Conservation (phyloP, 805 yeast species). For the Kodamaea restingae region DNA sequence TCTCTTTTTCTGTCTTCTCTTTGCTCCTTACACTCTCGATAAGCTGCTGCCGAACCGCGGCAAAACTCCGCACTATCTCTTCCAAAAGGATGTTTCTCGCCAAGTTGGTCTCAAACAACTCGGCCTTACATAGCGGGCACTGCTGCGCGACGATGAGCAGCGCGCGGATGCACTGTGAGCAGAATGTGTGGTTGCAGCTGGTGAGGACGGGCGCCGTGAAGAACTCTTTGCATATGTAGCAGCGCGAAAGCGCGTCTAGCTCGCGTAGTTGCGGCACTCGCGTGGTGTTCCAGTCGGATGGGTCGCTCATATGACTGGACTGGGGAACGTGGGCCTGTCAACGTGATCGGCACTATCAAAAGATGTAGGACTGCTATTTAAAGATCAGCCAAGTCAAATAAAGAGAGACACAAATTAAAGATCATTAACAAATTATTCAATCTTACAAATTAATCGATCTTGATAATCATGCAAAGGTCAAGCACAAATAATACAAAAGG, state of each 20-base stretch:
- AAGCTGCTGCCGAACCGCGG: conserved; percentile 37
- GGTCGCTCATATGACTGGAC: conserved; percentile 45
- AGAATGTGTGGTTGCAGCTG: conserved; percentile 83
- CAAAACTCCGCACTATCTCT: conserved; percentile 58
- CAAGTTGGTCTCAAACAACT: conserved; percentile 65
- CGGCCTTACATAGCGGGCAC: conserved; percentile 78
- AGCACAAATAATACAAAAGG: too few species aligned
- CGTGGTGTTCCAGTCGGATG: conserved; percentile 65
- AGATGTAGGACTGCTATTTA: too few species aligned
- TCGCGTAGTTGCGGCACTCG: conserved; percentile 51
- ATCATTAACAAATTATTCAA: too few species aligned
- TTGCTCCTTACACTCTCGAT: too few species aligned
- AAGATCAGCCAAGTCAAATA: too few species aligned
- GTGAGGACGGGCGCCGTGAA: conserved; percentile 77
- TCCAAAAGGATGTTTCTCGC: conserved; percentile 67
- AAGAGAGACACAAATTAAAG: too few species aligned
- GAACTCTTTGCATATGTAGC: conserved; percentile 86
- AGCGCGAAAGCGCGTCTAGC: conserved; percentile 69
- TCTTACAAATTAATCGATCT: too few species aligned
- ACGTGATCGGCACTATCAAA: too few species aligned
- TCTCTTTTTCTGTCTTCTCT: too few species aligned
- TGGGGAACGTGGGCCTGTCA: too few species aligned
- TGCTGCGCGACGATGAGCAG: conserved; percentile 53
- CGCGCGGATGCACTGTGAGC: conserved; percentile 80
- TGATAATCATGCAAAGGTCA: too few species aligned